phyloP scores from a whole-genome alignment of 345 rosid species.

The Kernera saxatilis region DNA sequence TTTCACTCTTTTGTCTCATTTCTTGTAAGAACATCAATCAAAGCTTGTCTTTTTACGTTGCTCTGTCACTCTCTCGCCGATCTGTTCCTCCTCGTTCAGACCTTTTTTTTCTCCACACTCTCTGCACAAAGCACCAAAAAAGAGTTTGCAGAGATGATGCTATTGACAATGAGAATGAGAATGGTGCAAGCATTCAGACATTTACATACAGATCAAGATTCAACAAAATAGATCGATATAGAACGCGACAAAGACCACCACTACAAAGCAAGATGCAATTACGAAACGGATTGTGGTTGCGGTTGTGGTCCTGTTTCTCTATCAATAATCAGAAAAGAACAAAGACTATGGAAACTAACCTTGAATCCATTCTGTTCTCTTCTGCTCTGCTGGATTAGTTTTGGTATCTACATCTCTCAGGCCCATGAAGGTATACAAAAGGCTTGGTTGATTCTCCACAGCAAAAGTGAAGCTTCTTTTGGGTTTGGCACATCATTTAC shows the following conservation, averaged over 20 bases:
- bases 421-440: conserved; percentile 19
- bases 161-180: conserved; percentile 32
- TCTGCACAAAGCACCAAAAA: neutral
- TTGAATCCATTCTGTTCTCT: neutral
- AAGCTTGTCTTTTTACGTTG: conserved; percentile 20
- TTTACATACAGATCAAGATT: neutral
- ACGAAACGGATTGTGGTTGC: too few relatives aligned
- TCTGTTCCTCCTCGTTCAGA: conserved; percentile 32
- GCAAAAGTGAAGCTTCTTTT: conserved; percentile 5
- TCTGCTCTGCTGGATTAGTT: neutral
- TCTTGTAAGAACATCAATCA: conserved; percentile 7
- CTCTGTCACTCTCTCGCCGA: conserved; percentile 28
- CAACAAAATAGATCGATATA: neutral
- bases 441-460: neutral
- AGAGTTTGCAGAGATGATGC: conserved; percentile 21
- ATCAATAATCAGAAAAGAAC: conserved; percentile 16
- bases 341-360: neutral
- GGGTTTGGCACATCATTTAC: conserved; percentile 10
- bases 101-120: conserved; percentile 14
- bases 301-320: conserved; percentile 29
- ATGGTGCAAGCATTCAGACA: conserved; percentile 1
- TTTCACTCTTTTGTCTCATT: conserved; percentile 24
- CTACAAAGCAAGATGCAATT: neutral
- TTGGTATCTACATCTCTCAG: conserved; percentile 2
- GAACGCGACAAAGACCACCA: conserved; percentile 24